Conservation (phyloP, 805 yeast species). For the Blastobotrys peoriensis region DNA sequence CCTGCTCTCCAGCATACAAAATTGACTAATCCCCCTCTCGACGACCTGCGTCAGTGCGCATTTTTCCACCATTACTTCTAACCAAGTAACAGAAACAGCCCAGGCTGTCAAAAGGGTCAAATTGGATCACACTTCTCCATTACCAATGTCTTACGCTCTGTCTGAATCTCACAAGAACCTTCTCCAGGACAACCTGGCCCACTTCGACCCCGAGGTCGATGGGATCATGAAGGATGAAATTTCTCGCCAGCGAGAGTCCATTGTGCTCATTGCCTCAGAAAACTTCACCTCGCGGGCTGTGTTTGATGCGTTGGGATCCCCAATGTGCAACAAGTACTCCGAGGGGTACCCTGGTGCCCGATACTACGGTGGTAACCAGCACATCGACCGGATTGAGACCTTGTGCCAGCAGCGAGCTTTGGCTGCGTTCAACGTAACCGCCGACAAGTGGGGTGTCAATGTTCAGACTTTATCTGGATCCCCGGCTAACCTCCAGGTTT, state of each 20-base stretch:
- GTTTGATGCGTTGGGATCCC: slow-evolving; percentile 93
- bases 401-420: slow-evolving; percentile 94
- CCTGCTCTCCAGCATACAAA: slow-evolving; percentile 1
- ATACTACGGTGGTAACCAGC: slow-evolving; percentile 98
- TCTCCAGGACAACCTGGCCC: slow-evolving; percentile 25
- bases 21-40: not conserved
- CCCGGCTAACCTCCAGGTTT: slow-evolving; percentile 95
- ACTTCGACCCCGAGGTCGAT: slow-evolving; percentile 37
- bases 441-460: slow-evolving; percentile 94
- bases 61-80: slow-evolving; percentile 1
- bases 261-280: slow-evolving; percentile 93
- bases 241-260: slow-evolving; percentile 87
- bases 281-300: slow-evolving; percentile 96
- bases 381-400: slow-evolving; percentile 87
- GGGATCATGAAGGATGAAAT: slow-evolving; percentile 58
- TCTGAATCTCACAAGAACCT: slow-evolving; percentile 29
- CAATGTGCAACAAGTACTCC: slow-evolving; percentile 97
- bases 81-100: slow-evolving; percentile 1
- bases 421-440: slow-evolving; percentile 73
- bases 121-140: not conserved
- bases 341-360: slow-evolving; percentile 99
- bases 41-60: slow-evolving; percentile 1
- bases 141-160: slow-evolving; percentile 27
- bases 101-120: not conserved
- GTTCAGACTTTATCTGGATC: slow-evolving; percentile 96